phyloP scores from a whole-genome alignment of 1,139 yeast species.

The Yamadazyma membranifaciens region DNA sequence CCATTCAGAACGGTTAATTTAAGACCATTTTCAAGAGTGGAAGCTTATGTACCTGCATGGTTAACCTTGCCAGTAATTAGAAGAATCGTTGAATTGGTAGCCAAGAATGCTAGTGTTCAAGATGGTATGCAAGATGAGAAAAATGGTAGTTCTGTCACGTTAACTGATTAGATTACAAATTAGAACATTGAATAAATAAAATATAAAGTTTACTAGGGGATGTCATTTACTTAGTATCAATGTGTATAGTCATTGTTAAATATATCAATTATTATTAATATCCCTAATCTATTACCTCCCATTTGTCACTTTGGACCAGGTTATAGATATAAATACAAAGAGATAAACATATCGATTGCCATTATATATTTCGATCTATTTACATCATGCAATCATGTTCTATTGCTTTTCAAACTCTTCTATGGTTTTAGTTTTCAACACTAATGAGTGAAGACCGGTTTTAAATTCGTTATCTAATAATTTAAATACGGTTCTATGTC shows the following conservation, averaged over 20 bases:
- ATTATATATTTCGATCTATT: neutral
- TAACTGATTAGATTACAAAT: constrained; percentile 1
- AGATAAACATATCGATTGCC: neutral
- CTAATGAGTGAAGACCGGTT: constrained; percentile 86
- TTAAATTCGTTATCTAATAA: constrained; percentile 71
- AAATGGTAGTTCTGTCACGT: constrained; percentile 10
- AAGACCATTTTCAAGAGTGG: constrained; percentile 84
- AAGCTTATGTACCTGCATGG: constrained; percentile 97
- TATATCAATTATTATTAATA: neutral
- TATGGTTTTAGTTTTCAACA: constrained; percentile 78
- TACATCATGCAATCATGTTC: neutral
- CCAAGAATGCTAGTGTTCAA: constrained; percentile 65
- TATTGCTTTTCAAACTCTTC: constrained; percentile 4
- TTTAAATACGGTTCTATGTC: constrained; percentile 77
- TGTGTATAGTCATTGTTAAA: constrained; percentile 1
- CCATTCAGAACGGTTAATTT: constrained; percentile 86
- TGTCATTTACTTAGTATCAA: neutral
- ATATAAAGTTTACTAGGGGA: neutral
- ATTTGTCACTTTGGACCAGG: neutral
- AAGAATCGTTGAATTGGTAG: constrained; percentile 85
- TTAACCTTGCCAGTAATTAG: constrained; percentile 85
- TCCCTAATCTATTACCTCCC: neutral
- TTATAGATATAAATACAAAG: too few relatives aligned
- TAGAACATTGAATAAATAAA: constrained; percentile 1
- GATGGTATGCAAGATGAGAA: constrained; percentile 23